Evolutionary conservation across 495 filamentous ascomycete species (phyloP).

Genomic region (Annulohypoxylon moriforme): DNA sequence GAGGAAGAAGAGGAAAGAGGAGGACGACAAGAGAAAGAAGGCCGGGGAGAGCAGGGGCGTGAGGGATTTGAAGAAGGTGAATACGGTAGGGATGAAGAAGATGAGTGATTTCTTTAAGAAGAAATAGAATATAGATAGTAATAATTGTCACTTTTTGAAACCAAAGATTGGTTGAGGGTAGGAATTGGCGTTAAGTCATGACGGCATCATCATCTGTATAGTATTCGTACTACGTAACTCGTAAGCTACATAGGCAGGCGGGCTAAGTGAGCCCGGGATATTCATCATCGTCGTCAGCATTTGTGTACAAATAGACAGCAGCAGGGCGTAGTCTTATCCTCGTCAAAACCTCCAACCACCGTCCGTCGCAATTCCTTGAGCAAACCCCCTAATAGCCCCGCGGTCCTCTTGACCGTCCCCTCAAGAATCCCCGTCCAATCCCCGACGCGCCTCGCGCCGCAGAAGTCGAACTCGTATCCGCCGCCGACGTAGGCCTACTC

Average conservation of each 20-base stretch:
- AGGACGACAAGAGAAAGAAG: slow-evolving; percentile 72
- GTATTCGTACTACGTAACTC: slow-evolving; percentile 4
- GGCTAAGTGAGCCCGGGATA: neutral
- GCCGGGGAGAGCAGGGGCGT: slow-evolving; percentile 77
- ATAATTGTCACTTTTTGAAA: no score
- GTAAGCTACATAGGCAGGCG: neutral
- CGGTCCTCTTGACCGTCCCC: slow-evolving; percentile 44
- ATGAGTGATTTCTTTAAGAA: slow-evolving; percentile 94
- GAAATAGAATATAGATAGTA: slow-evolving; percentile 50
- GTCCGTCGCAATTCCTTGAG: neutral
- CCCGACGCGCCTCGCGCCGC: slow-evolving; percentile 52
- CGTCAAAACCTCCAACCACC: slow-evolving; percentile 26
- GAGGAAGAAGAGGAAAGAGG: slow-evolving; percentile 76
- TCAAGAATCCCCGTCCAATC: slow-evolving; percentile 57
- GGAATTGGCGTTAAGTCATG: neutral
- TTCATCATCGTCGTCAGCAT: slow-evolving; percentile 16
- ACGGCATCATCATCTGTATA: slow-evolving; percentile 3
- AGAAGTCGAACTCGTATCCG: slow-evolving; percentile 48
- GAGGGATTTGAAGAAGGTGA: slow-evolving; percentile 84
- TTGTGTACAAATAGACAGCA: slow-evolving; percentile 15
- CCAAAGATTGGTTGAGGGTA: neutral
- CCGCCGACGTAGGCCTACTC: slow-evolving; percentile 29
- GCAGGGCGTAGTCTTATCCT: neutral
- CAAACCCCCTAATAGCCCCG: slow-evolving; percentile 37
- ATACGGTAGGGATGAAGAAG: slow-evolving; percentile 94